Evolutionary conservation across 345 rosid genomes (phyloP).

Genomic region (Odontarrhena argentea): DNA sequence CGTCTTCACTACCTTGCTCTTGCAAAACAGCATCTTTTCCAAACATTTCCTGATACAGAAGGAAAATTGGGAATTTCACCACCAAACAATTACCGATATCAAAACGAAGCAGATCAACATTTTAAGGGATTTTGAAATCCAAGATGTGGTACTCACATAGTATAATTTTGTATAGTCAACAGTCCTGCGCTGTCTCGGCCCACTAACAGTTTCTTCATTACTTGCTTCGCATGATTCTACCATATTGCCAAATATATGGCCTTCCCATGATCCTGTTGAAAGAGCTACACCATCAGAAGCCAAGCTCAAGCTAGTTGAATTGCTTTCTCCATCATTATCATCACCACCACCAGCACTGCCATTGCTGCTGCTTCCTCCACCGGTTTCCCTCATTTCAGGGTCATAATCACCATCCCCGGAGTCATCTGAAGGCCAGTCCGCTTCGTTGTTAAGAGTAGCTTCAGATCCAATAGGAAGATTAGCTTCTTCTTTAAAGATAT

Average conservation of each 20-base stretch:
- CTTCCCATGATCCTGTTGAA: slow-evolving; percentile 54
- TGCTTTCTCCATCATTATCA: slow-evolving; percentile 53
- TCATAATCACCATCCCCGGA: slow-evolving; percentile 90
- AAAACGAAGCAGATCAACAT: neutral
- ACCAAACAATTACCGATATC: slow-evolving; percentile 22
- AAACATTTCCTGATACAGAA: slow-evolving; percentile 82
- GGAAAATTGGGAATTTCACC: neutral
- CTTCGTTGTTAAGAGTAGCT: slow-evolving; percentile 59
- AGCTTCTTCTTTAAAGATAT: slow-evolving; percentile 88
- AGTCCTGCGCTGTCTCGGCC: slow-evolving; percentile 76
- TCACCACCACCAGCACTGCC: slow-evolving; percentile 53
- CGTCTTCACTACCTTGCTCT: slow-evolving; percentile 92
- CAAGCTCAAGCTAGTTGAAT: slow-evolving; percentile 78
- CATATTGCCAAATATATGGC: slow-evolving; percentile 45
- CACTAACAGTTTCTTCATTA: slow-evolving; percentile 62
- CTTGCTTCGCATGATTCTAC: slow-evolving; percentile 58
- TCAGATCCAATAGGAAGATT: slow-evolving; percentile 55
- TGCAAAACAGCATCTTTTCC: slow-evolving; percentile 77
- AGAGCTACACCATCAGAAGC: slow-evolving; percentile 65
- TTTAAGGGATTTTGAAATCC: neutral
- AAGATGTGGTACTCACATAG: slow-evolving; percentile 60
- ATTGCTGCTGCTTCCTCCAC: slow-evolving; percentile 34
- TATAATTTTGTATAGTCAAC: slow-evolving; percentile 88
- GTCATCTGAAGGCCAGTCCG: slow-evolving; percentile 98
- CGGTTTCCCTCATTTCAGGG: slow-evolving; percentile 65